Evolutionary conservation across 257 asterid species (phyloP).

Genomic region (Solanum habrochaites): DNA sequence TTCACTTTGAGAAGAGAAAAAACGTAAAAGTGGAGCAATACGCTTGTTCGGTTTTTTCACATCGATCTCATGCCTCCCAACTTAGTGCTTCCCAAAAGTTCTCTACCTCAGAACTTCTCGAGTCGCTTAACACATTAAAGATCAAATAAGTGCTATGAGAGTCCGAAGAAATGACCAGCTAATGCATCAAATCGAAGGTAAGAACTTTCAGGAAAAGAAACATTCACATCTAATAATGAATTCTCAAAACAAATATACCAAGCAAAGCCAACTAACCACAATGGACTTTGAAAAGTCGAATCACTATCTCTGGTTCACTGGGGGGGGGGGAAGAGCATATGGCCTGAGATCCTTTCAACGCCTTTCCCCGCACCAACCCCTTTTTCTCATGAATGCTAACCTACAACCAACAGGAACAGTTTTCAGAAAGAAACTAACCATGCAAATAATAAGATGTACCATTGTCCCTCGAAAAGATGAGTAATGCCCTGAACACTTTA

Average conservation of each 20-base stretch:
- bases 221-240: background rate
- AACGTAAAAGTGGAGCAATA: constrained; percentile 83
- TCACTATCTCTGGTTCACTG: constrained; percentile 85
- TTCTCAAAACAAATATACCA: background rate
- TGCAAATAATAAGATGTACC: background rate
- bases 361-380: constrained; percentile 98
- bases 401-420: constrained; percentile 12
- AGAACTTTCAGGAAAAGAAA: background rate
- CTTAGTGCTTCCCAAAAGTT: constrained; percentile 80
- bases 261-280: background rate
- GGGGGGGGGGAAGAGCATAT: no score
- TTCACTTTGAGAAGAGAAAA: constrained; percentile 85
- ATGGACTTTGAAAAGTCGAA: background rate
- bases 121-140: constrained; percentile 55
- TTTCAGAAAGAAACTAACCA: background rate
- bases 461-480: background rate
- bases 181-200: background rate
- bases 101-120: constrained; percentile 75
- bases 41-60: constrained; percentile 99
- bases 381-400: constrained; percentile 94
- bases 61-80: constrained; percentile 97
- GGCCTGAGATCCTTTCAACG: constrained; percentile 95
- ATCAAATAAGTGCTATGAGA: background rate
- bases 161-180: background rate
- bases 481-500: constrained; percentile 33